phyloP scores from a whole-genome alignment of 139 green algal species.

The Spirogloea muscicola region DNA sequence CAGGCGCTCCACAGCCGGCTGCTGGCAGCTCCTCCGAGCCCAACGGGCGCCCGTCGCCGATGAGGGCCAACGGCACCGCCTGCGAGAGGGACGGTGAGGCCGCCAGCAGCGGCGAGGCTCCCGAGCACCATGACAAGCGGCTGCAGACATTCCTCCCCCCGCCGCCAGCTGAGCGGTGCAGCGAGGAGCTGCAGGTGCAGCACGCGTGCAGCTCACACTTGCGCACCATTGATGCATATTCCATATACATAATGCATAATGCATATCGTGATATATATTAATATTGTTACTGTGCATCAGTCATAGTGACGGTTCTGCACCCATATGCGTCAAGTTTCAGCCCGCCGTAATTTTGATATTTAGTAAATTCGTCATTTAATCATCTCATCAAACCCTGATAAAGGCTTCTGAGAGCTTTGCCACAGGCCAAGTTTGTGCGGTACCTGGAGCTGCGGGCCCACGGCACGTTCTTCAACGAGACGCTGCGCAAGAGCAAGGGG shows the following conservation, averaged over 20 bases:
- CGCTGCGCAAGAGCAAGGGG: constrained; percentile 28
- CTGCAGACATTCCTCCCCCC: constrained; percentile 9
- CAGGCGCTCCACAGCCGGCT: too few species aligned
- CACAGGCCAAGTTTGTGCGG: constrained; percentile 33
- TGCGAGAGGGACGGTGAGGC: too few species aligned
- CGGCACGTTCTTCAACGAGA: constrained; percentile 30
- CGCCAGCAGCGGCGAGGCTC: too few species aligned
- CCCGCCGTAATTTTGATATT: not conserved
- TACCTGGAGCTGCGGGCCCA: constrained; percentile 14
- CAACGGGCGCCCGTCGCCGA: too few species aligned
- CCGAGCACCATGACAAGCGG: too few species aligned
- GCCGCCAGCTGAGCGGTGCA: constrained; percentile 6
- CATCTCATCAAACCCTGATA: constrained; percentile 1
- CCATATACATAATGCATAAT: not conserved
- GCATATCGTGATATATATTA: too few species aligned
- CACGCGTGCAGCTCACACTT: not conserved
- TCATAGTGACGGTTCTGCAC: too few species aligned
- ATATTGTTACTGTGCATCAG: too few species aligned
- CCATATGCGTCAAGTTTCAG: too few species aligned
- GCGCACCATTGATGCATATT: not conserved
- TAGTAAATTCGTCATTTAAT: not conserved
- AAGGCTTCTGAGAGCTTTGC: too few species aligned
- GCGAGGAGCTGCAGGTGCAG: constrained; percentile 8
- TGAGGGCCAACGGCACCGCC: too few species aligned
- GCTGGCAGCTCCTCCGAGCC: too few species aligned